phyloP scores from a whole-genome alignment of 1,284 basidiomycete species.

The Boletus albobrunnescens region DNA sequence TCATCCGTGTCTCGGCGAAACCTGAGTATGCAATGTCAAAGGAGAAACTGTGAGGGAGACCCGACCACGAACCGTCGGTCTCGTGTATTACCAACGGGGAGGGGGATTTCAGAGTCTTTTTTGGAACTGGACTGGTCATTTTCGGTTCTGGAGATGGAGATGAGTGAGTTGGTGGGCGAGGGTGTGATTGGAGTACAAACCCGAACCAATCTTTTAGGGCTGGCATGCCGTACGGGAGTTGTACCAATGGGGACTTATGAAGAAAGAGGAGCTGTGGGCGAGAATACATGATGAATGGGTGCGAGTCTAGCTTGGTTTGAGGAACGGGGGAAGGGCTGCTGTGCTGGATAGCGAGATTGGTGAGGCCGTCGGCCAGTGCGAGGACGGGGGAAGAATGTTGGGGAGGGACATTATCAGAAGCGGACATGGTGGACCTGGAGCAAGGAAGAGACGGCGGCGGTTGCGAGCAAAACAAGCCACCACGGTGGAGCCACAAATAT shows the following conservation, averaged over 20 bases:
- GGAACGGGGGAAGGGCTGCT: constrained; percentile 5
- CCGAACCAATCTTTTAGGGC: constrained; percentile 84
- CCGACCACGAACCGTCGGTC: constrained; percentile 65
- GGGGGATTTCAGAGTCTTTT: constrained; percentile 61
- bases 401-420: constrained; percentile 17
- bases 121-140: constrained; percentile 56
- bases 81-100: constrained; percentile 46
- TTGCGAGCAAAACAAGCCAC: constrained; percentile 17
- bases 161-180: constrained; percentile 16
- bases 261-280: constrained; percentile 64
- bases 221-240: constrained; percentile 71
- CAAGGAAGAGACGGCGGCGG: constrained; percentile 6
- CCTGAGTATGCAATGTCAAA: constrained; percentile 46
- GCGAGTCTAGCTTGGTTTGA: constrained; percentile 19
- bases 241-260: constrained; percentile 73
- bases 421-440: constrained; percentile 31
- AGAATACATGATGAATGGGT: constrained; percentile 59
- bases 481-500: constrained; percentile 24
- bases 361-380: constrained; percentile 21
- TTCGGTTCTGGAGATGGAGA: constrained; percentile 44
- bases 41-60: constrained; percentile 54
- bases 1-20: constrained; percentile 75
- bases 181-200: constrained; percentile 41
- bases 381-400: constrained; percentile 21
- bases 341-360: constrained; percentile 23